Evolutionary conservation across 129 eudicot genomes (phyloP).

Genomic region (Gnaphalium uliginosum): DNA sequence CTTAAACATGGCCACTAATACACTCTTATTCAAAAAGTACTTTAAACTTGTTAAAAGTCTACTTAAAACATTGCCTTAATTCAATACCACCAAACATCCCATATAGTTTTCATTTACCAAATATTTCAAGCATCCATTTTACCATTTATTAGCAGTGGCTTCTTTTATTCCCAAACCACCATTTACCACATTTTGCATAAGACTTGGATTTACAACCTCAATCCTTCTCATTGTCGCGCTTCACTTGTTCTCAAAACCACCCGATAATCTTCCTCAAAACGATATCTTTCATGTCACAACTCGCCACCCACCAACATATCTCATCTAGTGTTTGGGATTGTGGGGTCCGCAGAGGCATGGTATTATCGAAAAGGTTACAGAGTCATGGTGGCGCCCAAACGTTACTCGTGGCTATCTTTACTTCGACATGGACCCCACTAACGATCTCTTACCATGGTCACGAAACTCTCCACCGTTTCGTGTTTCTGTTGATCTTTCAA

Average conservation of each 20-base stretch:
- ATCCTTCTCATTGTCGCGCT: neutral
- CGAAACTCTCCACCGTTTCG: slow-evolving; percentile 44
- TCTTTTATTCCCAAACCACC: neutral
- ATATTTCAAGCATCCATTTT: neutral
- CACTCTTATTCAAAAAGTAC: too few relatives aligned
- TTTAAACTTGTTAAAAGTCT: too few relatives aligned
- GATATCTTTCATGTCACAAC: slow-evolving; percentile 11
- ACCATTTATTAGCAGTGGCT: neutral
- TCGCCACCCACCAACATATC: slow-evolving; percentile 34
- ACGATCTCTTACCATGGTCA: slow-evolving; percentile 54
- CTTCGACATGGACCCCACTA: slow-evolving; percentile 40
- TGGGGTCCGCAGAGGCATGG: slow-evolving; percentile 48
- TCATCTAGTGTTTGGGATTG: slow-evolving; percentile 55
- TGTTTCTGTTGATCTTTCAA: slow-evolving; percentile 14
- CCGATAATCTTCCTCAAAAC: neutral
- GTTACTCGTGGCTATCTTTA: slow-evolving; percentile 45
- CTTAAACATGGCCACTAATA: too few relatives aligned
- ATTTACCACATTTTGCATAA: neutral
- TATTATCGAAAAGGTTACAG: slow-evolving; percentile 34
- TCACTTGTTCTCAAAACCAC: slow-evolving; percentile 4
- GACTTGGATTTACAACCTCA: slow-evolving; percentile 6
- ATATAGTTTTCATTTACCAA: too few relatives aligned
- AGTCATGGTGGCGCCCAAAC: slow-evolving; percentile 38
- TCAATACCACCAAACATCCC: too few relatives aligned
- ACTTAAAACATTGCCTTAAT: too few relatives aligned